Conservation (phyloP, 768 basidiomycete species). For the Hygrophoropsis aurantiaca region DNA sequence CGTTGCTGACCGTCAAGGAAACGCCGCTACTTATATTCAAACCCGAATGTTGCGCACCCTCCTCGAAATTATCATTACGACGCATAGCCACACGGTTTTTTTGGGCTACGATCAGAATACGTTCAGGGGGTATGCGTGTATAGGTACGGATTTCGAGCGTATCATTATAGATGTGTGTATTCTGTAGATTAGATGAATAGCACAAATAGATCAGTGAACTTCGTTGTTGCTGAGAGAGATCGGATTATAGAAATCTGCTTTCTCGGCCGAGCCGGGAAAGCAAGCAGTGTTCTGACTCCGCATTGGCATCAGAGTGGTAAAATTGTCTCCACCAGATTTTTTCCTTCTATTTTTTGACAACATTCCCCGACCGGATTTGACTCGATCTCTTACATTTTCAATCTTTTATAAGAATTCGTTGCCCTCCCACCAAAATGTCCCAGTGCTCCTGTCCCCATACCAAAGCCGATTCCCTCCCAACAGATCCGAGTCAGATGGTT, state of each 20-base stretch:
- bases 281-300: neutral
- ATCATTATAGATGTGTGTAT: neutral
- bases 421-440: slow-evolving; percentile 34
- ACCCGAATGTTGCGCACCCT: too few relatives aligned
- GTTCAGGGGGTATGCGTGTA: too few relatives aligned
- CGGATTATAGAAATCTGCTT: neutral
- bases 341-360: neutral
- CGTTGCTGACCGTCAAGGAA: too few relatives aligned
- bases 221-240: neutral
- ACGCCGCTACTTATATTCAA: too few relatives aligned
- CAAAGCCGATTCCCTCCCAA: slow-evolving; percentile 48
- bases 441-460: slow-evolving; percentile 51
- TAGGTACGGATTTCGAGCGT: too few relatives aligned
- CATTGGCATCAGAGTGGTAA: neutral
- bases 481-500: slow-evolving; percentile 66
- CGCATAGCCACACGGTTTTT: neutral
- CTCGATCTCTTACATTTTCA: slow-evolving; percentile 1
- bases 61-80: slow-evolving; percentile 1
- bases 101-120: neutral
- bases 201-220: neutral
- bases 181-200: slow-evolving; percentile 1
- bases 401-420: slow-evolving; percentile 1
- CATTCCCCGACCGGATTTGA: neutral
- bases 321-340: neutral
- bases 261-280: neutral